Evolutionary conservation across 306 rosid genomes (phyloP).

Genomic region (Coriaria nepalensis): DNA sequence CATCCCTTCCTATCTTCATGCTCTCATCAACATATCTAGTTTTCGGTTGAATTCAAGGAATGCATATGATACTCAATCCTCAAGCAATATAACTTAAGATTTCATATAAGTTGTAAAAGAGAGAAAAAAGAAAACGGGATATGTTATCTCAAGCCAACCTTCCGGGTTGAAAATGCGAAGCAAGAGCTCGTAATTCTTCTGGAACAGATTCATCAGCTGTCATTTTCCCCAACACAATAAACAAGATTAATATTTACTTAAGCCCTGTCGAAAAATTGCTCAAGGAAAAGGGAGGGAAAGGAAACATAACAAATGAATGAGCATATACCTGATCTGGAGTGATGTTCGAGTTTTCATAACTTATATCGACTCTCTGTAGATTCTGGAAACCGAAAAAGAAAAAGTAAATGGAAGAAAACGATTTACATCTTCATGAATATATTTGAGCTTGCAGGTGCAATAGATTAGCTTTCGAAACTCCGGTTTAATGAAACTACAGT

Average conservation of each 20-base stretch:
- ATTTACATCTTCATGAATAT: not conserved
- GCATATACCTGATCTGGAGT: conserved; percentile 58
- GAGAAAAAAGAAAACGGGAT: too few relatives aligned
- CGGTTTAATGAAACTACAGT: too few relatives aligned
- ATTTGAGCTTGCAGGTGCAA: too few relatives aligned
- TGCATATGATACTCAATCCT: conserved; percentile 10
- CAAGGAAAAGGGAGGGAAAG: too few relatives aligned
- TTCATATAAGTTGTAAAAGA: conserved; percentile 1
- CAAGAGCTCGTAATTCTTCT: conserved; percentile 62
- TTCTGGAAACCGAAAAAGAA: not conserved
- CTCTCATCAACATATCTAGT: conserved; percentile 62
- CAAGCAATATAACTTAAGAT: not conserved
- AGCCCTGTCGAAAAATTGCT: not conserved
- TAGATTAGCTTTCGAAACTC: too few relatives aligned
- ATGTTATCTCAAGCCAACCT: conserved; percentile 94
- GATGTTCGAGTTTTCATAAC: conserved; percentile 43
- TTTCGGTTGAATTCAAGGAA: conserved; percentile 6
- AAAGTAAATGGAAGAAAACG: not conserved
- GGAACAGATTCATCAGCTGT: conserved; percentile 68
- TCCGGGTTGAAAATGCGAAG: conserved; percentile 79
- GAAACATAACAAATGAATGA: too few relatives aligned
- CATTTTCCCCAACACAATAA: conserved; percentile 7
- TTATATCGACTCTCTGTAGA: conserved; percentile 64
- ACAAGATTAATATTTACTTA: not conserved
- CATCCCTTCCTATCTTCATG: conserved; percentile 76